A percentile compares a stretch with the other conserved stretches of the same genome.
phyloP scores from a whole-genome alignment of 176 grass and related monocot species.

The Juncus inflexus region DNA sequence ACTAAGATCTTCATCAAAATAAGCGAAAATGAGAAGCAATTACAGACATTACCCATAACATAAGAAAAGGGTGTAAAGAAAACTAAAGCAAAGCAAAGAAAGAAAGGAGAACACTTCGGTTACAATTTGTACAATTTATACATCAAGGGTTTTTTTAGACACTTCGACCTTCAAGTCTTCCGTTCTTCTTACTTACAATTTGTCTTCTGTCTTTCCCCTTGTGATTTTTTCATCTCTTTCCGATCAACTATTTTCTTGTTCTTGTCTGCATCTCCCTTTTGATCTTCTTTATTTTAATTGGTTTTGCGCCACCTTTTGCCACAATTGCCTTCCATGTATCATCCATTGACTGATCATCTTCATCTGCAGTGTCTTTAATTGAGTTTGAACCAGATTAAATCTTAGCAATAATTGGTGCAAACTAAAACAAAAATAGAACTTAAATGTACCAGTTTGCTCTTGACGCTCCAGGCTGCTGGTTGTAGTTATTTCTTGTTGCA shows the following conservation, averaged over 20 bases:
- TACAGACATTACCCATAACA: too few species aligned
- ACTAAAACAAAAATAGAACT: not conserved
- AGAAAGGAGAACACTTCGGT: too few species aligned
- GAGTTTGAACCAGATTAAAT: not conserved
- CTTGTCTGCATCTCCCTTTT: too few species aligned
- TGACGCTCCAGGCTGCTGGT: not conserved
- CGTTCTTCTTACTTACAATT: not conserved
- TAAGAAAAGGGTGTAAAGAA: too few species aligned
- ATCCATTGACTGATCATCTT: constrained; percentile 3
- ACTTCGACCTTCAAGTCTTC: too few species aligned
- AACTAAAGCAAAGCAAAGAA: too few species aligned
- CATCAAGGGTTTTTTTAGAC: too few species aligned
- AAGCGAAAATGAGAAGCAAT: too few species aligned
- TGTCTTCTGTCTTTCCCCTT: not conserved
- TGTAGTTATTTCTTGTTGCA: not conserved
- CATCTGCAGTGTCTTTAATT: not conserved
- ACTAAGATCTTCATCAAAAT: too few species aligned
- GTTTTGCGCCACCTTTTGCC: not conserved
- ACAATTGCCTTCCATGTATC: constrained; percentile 21
- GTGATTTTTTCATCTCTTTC: too few species aligned
- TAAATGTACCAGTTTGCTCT: constrained; percentile 6
- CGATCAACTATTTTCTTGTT: too few species aligned
- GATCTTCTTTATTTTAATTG: not conserved
- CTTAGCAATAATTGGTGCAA: not conserved
- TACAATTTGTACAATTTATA: too few species aligned